Evolutionary conservation across 2,329 filamentous ascomycete genomes (phyloP), one percentile per base, ranked within the genome.

Genomic region (Beauveria scarabaeidicola): DNA sequence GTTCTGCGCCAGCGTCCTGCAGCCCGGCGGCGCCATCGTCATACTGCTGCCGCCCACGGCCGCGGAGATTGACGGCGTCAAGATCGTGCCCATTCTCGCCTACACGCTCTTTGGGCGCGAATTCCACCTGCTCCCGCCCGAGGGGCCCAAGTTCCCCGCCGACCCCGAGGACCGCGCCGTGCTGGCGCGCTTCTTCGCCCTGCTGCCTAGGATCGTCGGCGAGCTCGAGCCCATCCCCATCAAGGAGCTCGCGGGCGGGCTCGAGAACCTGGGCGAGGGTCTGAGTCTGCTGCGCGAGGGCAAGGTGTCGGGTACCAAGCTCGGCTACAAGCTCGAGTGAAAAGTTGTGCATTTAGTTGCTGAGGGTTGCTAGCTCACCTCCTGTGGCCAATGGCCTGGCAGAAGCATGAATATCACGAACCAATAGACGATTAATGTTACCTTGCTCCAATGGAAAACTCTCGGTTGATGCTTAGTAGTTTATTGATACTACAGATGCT

Each of bases 121-220:
- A 2, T 70, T 71, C 48, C 61, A 65, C 40, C 66, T 65, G 63
- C 58, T 69, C 17, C 64, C 66, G 1, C 69, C 68, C 0, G 48
- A 69, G 1, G 69, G 68, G 0, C 69, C 68, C 9, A 69, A 66
- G 46, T 69, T 62, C 58, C 69, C 68, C 59, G 70, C 68, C 43
- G 65, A 57, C 52, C 58, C 67, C 4, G 41, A 61, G 5, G 66
- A 70, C 54, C 64, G 67, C 19, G 51, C 63, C 15, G 63, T 55
- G 7, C 61, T 70, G 17, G 63, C 55, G 19, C 62, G 63, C 6
- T 65, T 70, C 48, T 69, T 63, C 25, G 19, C 52, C 3, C 48
- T 6, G n/a, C 59, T 70, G 13, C 65, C 67, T 0, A 27, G 41
- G 3, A 23, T 65, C 3, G 55, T 56, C 2, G 25, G 63, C 3